These are phyloP conservation scores for Plantago elongata DNA, from an alignment of 257 asterid genomes.

Conservation along the genomic window DNA sequence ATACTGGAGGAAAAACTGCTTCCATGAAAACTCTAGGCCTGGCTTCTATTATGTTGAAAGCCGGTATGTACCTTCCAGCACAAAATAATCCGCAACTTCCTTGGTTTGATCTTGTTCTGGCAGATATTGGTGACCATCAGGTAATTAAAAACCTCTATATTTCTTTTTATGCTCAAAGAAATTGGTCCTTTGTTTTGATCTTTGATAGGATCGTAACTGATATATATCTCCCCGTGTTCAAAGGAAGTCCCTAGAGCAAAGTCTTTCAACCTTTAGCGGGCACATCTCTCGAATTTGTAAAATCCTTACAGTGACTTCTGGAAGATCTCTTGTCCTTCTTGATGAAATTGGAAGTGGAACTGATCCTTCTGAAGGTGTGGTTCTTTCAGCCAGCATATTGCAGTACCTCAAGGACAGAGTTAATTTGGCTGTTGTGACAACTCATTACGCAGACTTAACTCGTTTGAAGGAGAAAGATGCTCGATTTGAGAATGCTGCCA, in stretches of 20 bases:
- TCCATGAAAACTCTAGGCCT: conserved; percentile 90
- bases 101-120: conserved; percentile 93
- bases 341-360: conserved; percentile 99
- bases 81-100: conserved; percentile 66
- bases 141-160: conserved; percentile 34
- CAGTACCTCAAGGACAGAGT: conserved; percentile 78
- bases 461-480: conserved; percentile 70
- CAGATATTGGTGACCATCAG: conserved; percentile 97
- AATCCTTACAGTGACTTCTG: conserved; percentile 72
- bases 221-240: conserved; percentile 20
- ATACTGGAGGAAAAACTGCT: conserved; percentile 98
- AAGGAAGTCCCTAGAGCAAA: conserved; percentile 87
- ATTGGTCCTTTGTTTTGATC: background rate
- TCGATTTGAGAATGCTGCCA: conserved; percentile 91
- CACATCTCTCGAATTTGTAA: conserved; percentile 71
- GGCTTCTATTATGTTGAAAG: conserved; percentile 80
- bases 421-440: conserved; percentile 83
- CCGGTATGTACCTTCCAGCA: conserved; percentile 92
- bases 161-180: background rate
- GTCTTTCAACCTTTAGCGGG: conserved; percentile 94
- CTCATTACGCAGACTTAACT: conserved; percentile 89
- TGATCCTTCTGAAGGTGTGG: conserved; percentile 97
- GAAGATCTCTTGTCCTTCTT: conserved; percentile 79
- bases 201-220: conserved; percentile 20
- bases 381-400: conserved; percentile 83